phyloP scores from a whole-genome alignment of 805 yeast genomes.

The Kodamaea kaohsiungensis region DNA sequence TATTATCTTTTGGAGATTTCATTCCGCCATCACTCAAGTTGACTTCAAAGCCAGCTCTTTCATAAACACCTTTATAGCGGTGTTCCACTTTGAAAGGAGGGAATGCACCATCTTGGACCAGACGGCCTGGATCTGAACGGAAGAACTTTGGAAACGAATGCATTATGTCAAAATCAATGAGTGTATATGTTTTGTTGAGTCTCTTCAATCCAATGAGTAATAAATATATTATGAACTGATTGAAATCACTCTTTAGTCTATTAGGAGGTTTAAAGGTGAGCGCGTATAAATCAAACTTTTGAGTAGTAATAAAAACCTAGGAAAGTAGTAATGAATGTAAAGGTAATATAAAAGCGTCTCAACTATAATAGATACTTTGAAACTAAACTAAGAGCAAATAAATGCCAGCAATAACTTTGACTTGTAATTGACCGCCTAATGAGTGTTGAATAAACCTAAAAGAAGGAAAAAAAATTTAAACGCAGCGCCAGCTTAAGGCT shows the following conservation, averaged over 20 bases:
- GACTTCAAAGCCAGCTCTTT: constrained; percentile 78
- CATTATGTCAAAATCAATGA: constrained; percentile 7
- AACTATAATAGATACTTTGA: background rate
- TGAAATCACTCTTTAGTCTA: too few relatives aligned
- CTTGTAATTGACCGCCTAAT: background rate
- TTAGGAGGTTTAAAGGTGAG: too few relatives aligned
- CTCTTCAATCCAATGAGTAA: too few relatives aligned
- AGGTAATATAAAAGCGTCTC: too few relatives aligned
- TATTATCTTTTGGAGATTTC: constrained; percentile 10
- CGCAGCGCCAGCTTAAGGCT: background rate
- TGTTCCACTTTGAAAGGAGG: constrained; percentile 69
- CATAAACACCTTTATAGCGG: constrained; percentile 69
- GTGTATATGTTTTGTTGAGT: background rate
- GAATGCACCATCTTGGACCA: constrained; percentile 51
- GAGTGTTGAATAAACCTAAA: background rate
- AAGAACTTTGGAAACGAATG: constrained; percentile 23
- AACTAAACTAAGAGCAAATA: background rate
- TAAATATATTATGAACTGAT: too few relatives aligned
- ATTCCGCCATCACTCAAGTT: constrained; percentile 6
- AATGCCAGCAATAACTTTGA: background rate
- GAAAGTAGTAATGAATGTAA: background rate
- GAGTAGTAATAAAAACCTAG: too few relatives aligned
- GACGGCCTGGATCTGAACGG: constrained; percentile 21
- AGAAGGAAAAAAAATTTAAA: constrained; percentile 3
- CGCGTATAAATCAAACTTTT: too few relatives aligned